A percentile compares a stretch with the other conserved stretches of the same genome.
Evolutionary conservation across 208 protist genomes (phyloP).

Genomic region (Phytomonas francai): DNA sequence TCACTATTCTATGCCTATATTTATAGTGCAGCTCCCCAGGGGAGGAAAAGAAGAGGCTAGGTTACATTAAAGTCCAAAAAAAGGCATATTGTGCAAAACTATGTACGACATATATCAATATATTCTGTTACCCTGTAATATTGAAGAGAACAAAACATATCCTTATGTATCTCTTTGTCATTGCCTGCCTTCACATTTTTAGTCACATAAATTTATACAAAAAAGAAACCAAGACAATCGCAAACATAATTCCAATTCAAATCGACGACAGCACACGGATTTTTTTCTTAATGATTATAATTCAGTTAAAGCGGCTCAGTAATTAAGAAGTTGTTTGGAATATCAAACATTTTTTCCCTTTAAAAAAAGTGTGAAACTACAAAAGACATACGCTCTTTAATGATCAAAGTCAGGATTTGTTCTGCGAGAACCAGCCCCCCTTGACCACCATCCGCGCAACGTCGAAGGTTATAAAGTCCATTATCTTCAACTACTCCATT

Average conservation of each 20-base stretch:
- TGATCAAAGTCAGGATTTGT: background rate
- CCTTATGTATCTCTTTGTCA: too few species aligned
- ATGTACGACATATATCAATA: background rate
- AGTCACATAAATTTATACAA: background rate
- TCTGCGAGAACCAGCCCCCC: background rate
- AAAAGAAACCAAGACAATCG: constrained; percentile 4
- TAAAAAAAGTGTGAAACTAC: background rate
- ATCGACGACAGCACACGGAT: background rate
- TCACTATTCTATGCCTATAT: background rate
- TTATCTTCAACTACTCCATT: too few species aligned
- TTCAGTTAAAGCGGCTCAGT: background rate
- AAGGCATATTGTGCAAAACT: background rate
- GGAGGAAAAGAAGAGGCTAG: too few species aligned
- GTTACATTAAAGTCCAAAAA: too few species aligned
- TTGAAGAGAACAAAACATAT: too few species aligned
- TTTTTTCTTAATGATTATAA: background rate
- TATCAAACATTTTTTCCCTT: background rate
- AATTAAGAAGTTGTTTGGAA: background rate
- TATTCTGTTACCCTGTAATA: background rate
- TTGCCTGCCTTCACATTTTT: background rate
- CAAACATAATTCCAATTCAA: constrained; percentile 1
- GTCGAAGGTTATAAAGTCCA: too few species aligned
- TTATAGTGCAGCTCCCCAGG: too few species aligned
- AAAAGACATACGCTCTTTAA: background rate
- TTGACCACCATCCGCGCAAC: too few species aligned